Base-by-base conservation (phyloP, 805 yeast species). In the Saturnispora sanitii region DNA sequence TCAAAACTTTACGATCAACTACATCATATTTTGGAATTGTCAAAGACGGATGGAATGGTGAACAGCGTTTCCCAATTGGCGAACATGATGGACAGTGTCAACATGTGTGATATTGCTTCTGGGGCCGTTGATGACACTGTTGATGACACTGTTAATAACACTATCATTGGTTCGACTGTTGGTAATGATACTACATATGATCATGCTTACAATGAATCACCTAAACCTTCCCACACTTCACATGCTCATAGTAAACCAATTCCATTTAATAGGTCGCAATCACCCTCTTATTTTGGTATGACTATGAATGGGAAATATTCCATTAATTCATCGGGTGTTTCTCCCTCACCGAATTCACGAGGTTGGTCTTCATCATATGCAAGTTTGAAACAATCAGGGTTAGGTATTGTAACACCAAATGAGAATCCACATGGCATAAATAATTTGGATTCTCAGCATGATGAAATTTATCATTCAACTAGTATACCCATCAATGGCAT, bases 241-340 rank as follows among this genome's bases (percentile, higher is more conserved):
- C 38, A 35, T n/a, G 8, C 22, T 12, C 16, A 9, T 4, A 35
- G 38, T 35, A n/a, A 34, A 16, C 38, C 57, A 2, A 46, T 48
- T 2, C 51, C 61, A 6, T 42, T 47, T 18, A 13, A 26, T 9
- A 27, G 30, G 17, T 37, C 18, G 13, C 39, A 39, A 30, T 53
- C 57, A 1, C 58, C 58, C 2, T 40, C 38, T 12, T 21, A 18
- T 22, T 46, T 9, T 36, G 32, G 30, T 12, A 17, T 26, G 28
- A 16, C 21, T 6, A 15, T 23, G 23, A 16, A 13, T 6, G 34
- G 19, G 4, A 37, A 37, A 23, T 18, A 13, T 18, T n/a, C 22
- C 16, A 33, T 13, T 12, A 32, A 38, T 17, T 33, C 37, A 18
- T 11, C 8, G 3, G 6, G 6, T 12, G 12, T 33, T 3, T 33